Conservation (phyloP, 2,329 filamentous ascomycete genomes). For the Sporothrix phasma region DNA sequence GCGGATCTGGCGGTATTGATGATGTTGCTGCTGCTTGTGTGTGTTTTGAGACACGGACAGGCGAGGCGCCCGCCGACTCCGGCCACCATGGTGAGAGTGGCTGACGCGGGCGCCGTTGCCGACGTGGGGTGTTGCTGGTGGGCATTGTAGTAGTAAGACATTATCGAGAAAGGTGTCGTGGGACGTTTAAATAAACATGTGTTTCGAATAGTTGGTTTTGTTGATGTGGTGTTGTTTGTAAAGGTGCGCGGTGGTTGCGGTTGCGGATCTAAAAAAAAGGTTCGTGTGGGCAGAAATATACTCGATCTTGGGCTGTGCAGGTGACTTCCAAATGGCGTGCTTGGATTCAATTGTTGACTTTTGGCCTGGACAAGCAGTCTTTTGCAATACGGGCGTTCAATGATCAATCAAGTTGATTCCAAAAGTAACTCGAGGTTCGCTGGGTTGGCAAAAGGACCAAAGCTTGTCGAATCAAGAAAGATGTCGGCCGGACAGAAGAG, state of each 20-base stretch:
- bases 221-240: not conserved
- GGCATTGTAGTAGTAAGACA: constrained; percentile 56
- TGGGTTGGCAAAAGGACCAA: not conserved
- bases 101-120: constrained; percentile 44
- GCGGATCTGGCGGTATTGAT: constrained; percentile 56
- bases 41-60: constrained; percentile 71
- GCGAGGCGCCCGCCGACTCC: constrained; percentile 74
- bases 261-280: constrained; percentile 2
- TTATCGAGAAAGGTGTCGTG: constrained; percentile 23
- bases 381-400: not conserved
- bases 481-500: not conserved
- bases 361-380: not conserved
- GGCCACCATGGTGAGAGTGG: constrained; percentile 73
- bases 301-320: constrained; percentile 4
- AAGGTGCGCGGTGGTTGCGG: constrained; percentile 10
- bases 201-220: not conserved
- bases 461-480: not conserved
- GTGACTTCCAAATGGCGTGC: constrained; percentile 4
- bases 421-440: constrained; percentile 1
- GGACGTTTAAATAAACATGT: too few relatives aligned
- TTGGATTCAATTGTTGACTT: not conserved
- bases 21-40: constrained; percentile 55
- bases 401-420: constrained; percentile 4
- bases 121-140: constrained; percentile 50
- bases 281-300: not conserved